Conservation (phyloP, 768 basidiomycete species). For the Suillus ampliporus region DNA sequence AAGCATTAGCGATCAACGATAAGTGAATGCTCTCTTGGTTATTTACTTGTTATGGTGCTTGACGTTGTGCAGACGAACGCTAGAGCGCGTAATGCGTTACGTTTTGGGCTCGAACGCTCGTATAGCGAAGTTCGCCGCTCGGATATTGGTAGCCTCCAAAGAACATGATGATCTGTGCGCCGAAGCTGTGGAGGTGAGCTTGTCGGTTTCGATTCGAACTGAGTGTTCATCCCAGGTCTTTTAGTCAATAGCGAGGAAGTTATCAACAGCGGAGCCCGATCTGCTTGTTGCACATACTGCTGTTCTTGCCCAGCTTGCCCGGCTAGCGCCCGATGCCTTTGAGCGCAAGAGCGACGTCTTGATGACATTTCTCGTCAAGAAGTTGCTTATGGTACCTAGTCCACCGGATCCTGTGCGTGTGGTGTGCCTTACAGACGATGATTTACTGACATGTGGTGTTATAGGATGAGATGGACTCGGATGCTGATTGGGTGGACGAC, state of each 20-base stretch:
- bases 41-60: neutral
- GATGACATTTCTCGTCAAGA: slow-evolving; percentile 71
- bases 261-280: slow-evolving; percentile 54
- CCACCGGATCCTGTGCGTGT: slow-evolving; percentile 50
- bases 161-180: slow-evolving; percentile 55
- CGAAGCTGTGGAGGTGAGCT: slow-evolving; percentile 67
- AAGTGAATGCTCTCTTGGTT: slow-evolving; percentile 53
- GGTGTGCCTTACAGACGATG: neutral
- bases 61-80: slow-evolving; percentile 55
- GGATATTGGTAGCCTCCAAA: slow-evolving; percentile 67
- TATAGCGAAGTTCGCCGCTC: slow-evolving; percentile 86
- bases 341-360: slow-evolving; percentile 80
- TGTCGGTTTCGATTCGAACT: neutral
- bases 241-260: slow-evolving; percentile 62
- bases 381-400: slow-evolving; percentile 66
- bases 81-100: slow-evolving; percentile 66
- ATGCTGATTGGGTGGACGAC: slow-evolving; percentile 82
- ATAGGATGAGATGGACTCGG: slow-evolving; percentile 62
- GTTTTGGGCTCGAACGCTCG: slow-evolving; percentile 63
- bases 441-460: slow-evolving; percentile 3
- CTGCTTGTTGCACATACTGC: slow-evolving; percentile 68
- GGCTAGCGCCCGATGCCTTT: slow-evolving; percentile 71
- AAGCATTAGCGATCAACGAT: slow-evolving; percentile 61
- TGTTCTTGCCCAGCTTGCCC: slow-evolving; percentile 76
- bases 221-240: slow-evolving; percentile 2